Evolutionary conservation across 805 yeast genomes (phyloP), one percentile per base, ranked within the genome.

Genomic region (Priceomyces castillae): DNA sequence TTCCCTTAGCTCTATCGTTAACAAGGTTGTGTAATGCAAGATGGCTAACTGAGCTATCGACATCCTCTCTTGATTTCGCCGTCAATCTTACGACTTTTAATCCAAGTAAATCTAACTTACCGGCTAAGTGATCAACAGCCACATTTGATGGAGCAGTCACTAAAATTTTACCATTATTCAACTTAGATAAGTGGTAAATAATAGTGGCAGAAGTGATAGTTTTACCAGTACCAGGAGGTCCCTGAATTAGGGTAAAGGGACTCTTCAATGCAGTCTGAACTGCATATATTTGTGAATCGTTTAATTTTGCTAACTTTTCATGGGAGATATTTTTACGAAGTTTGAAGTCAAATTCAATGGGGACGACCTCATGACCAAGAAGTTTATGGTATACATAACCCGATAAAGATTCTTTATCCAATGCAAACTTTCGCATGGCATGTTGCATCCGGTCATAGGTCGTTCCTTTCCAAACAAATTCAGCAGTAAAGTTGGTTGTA

Each of bases 71-170:
- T 34, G 85, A 75, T 54, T 74, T 80, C 1, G 97, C 95, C 5
- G 82, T 74, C 38, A 90, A 54, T 53, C 97, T 75, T 12, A 87
- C 86, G 28, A 89, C 96, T 15, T 80, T 80, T 44, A 90, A 64
- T 0, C 95, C 95, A 22, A 88, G 62, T n/a, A 64, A 59, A 42
- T 80, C 76, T 34, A 90, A 69, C 54, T 90, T 85, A 7, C 74
- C 76, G 2, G 96, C 88, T 43, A 90, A 72, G 67, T 90, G 96
- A 61, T 90, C 97, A 25, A 88, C 96, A 0, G 97, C 97, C 39
- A 90, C 92, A 62, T 90, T 90, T 16, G 96, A 90, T 17, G 97
- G 97, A 2, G 97, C 97, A 71, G 96, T 88, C 2, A 90, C 97
- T 33, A 90, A 71, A 7, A 90, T 80, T 48, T 79, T 78, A 38